Conservation (phyloP, 345 rosid genomes). For the Citrus sp. region DNA sequence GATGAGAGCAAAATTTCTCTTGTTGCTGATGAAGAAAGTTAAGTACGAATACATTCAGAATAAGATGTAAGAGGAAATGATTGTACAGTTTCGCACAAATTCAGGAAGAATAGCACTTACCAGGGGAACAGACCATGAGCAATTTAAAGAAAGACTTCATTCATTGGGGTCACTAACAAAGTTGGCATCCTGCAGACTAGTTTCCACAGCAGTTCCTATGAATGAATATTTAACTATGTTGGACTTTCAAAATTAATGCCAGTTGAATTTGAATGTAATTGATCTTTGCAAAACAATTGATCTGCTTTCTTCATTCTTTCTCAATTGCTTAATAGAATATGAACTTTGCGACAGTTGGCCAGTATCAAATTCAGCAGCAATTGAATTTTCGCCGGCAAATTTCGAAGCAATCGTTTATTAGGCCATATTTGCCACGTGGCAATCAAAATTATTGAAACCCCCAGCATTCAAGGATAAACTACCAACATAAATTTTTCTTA, state of each 20-base stretch:
- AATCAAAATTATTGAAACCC: not conserved
- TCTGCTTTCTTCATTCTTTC: not conserved
- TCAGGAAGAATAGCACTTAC: too few species aligned
- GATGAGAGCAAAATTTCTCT: not conserved
- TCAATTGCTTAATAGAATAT: not conserved
- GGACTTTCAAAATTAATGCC: not conserved
- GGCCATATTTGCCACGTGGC: not conserved
- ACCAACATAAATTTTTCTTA: not conserved
- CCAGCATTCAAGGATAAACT: conserved; percentile 1
- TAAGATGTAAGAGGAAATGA: not conserved
- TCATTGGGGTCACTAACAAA: not conserved
- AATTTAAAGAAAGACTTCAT: not conserved
- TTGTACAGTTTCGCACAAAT: too few species aligned
- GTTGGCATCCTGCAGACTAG: not conserved
- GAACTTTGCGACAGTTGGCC: not conserved
- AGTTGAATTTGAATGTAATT: not conserved
- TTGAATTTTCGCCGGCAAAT: not conserved
- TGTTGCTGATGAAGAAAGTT: not conserved
- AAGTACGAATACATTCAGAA: not conserved
- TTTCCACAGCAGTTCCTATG: not conserved
- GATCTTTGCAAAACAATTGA: not conserved
- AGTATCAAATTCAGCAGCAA: not conserved
- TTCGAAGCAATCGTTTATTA: not conserved
- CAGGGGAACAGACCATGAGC: not conserved
- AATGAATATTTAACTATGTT: not conserved